phyloP scores from a whole-genome alignment of 2,329 filamentous ascomycete species.

The Botrytis fabae region DNA sequence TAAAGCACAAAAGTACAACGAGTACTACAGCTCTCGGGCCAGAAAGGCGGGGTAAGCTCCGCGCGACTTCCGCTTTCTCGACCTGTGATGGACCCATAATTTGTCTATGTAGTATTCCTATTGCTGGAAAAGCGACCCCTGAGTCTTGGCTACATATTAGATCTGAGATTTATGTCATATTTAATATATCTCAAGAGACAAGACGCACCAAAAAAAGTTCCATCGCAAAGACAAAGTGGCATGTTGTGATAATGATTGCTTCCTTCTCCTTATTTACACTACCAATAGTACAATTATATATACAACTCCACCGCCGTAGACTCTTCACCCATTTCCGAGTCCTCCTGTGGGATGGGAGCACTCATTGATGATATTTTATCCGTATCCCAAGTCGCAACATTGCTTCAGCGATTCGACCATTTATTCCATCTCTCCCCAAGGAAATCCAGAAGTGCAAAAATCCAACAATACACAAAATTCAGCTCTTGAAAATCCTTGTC shows the following conservation, averaged over 20 bases:
- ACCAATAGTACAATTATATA: neutral
- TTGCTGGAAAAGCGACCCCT: neutral
- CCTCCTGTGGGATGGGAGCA: neutral
- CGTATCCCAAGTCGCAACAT: neutral
- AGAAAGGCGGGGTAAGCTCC: slow-evolving; percentile 15
- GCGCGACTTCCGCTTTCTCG: neutral
- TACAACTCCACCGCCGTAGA: neutral
- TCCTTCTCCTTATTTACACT: slow-evolving; percentile 7
- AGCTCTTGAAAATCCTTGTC: slow-evolving; percentile 39
- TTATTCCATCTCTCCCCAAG: slow-evolving; percentile 3
- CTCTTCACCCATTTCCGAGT: neutral
- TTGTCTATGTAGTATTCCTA: neutral
- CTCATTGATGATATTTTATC: neutral
- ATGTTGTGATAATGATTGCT: neutral
- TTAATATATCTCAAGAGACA: neutral
- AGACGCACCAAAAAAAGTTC: neutral
- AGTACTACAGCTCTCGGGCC: neutral
- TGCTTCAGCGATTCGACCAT: neutral
- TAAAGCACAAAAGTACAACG: neutral
- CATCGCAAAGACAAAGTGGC: neutral
- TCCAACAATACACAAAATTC: slow-evolving; percentile 34
- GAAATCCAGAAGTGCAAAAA: slow-evolving; percentile 14
- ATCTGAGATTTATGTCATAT: slow-evolving; percentile 8
- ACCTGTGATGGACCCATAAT: neutral
- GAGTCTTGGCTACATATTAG: slow-evolving; percentile 4